Evolutionary conservation across 2,329 filamentous ascomycete species (phyloP).

Genomic region (Penicillium freii): DNA sequence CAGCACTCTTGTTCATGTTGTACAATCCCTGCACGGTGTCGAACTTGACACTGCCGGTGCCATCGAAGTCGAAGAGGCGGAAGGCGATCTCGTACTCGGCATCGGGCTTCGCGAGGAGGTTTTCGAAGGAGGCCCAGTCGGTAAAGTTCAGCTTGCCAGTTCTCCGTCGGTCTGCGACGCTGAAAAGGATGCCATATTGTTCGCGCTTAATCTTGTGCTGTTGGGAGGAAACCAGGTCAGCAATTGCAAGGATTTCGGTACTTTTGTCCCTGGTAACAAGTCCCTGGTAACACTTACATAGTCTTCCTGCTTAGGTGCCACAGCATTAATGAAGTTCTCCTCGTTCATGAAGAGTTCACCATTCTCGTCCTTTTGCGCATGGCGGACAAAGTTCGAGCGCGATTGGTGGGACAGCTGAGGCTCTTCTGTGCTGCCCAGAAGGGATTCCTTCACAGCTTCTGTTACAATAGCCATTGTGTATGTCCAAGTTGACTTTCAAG

Average conservation of each 20-base stretch:
- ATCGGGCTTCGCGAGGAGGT: slow-evolving; percentile 87
- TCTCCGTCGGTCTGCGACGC: slow-evolving; percentile 77
- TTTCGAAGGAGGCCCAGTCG: slow-evolving; percentile 93
- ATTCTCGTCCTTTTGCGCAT: slow-evolving; percentile 72
- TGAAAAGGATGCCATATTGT: slow-evolving; percentile 91
- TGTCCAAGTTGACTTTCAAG: slow-evolving; percentile 12
- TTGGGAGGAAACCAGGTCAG: slow-evolving; percentile 22
- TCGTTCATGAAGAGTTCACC: slow-evolving; percentile 78
- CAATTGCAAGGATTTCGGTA: not conserved
- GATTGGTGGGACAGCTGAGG: slow-evolving; percentile 70
- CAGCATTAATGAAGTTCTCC: slow-evolving; percentile 85
- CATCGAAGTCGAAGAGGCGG: slow-evolving; percentile 86
- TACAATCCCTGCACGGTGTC: slow-evolving; percentile 83
- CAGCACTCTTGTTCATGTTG: slow-evolving; percentile 80
- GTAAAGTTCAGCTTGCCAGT: slow-evolving; percentile 71
- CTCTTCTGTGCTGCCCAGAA: slow-evolving; percentile 63
- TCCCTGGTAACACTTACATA: slow-evolving; percentile 67
- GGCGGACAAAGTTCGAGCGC: slow-evolving; percentile 70
- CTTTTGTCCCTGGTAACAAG: slow-evolving; percentile 22
- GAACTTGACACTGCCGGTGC: slow-evolving; percentile 82
- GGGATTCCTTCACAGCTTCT: slow-evolving; percentile 74
- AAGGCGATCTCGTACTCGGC: slow-evolving; percentile 99
- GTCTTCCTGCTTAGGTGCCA: slow-evolving; percentile 83
- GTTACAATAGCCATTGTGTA: slow-evolving; percentile 54
- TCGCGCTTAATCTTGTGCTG: slow-evolving; percentile 98